Base-by-base conservation (phyloP, 202 grass and related monocot genomes). In the Eragrostis tef region DNA sequence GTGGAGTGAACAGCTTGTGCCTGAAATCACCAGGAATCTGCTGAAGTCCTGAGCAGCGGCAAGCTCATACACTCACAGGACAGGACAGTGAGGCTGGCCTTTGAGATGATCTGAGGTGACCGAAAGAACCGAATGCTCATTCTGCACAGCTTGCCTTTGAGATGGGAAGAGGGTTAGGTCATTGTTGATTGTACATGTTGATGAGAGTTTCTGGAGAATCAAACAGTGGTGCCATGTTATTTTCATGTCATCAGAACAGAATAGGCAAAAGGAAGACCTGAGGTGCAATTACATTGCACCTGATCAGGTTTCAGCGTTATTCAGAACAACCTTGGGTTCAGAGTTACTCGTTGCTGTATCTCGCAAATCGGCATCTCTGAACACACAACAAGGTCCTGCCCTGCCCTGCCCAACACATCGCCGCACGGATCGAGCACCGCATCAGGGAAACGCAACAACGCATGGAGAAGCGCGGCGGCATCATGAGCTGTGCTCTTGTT, bases 91-190 rank as follows among this genome's bases (percentile, higher is more conserved):
- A 12, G 27, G 62, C 50, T 15, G 62, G 52, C 41, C 14, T 14
- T 53, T 29, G 81, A 81, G 72, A 26, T 58, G 50, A 76, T 70
- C 36, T 83, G 83, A 79, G 84, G 75, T 75, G 80, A 77, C 82
- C 13, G 80, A 67, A 27, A 29, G 79, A 80, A 87, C 80, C 80
- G 80, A 83, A 80, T 87, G 88, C 88, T 83, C 75, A 90, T 86
- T 75, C 79, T 54, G 46, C 34, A 69, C 78, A 73, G 50, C 52
- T 73, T 25, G 36, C 66, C 16, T 72, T 27, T 22, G 7, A 20
- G 53, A 50, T 39, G 62, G 24, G 34, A 48, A 21, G n/a, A n/a
- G n/a, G n/a, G n/a, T n/a, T n/a, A n/a, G 21, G 31, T 26, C 79
- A 25, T 21, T 24, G 51, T 13, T 59, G 63, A 61, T 62, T 14